phyloP scores from a whole-genome alignment of 768 basidiomycete species.

The Suillus subalutaceus region DNA sequence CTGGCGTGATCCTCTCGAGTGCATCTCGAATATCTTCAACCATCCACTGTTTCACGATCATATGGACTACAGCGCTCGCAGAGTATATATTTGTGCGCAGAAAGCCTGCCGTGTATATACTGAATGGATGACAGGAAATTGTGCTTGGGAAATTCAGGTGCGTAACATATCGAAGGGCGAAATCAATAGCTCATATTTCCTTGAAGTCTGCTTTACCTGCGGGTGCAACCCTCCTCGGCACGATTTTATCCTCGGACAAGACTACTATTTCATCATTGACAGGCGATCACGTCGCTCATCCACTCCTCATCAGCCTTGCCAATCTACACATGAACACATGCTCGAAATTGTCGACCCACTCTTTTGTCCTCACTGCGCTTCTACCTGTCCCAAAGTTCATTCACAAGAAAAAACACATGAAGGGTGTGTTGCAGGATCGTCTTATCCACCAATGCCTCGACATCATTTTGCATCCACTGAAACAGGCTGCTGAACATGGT shows the following conservation, averaged over 20 bases:
- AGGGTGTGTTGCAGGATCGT: no score
- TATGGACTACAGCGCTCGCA: no score
- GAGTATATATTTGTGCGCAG: background rate
- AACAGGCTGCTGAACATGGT: slow-evolving; percentile 14
- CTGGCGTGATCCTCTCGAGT: no score
- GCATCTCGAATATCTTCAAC: no score
- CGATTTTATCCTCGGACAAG: slow-evolving; percentile 23
- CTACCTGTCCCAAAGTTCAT: no score
- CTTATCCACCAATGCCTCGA: no score
- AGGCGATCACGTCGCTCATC: slow-evolving; percentile 14
- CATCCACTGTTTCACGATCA: no score
- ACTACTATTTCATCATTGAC: slow-evolving; percentile 16
- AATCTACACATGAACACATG: slow-evolving; percentile 13
- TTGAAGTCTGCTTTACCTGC: slow-evolving; percentile 21
- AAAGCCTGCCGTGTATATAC: slow-evolving; percentile 15
- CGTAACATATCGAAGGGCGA: background rate
- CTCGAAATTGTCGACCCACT: slow-evolving; percentile 6
- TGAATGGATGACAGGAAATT: slow-evolving; percentile 27
- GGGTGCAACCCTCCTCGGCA: slow-evolving; percentile 31
- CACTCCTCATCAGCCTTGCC: slow-evolving; percentile 22
- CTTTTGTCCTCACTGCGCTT: no score
- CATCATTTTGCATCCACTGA: no score
- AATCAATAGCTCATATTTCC: no score
- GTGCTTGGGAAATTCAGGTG: slow-evolving; percentile 32
- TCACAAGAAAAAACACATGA: no score